These are phyloP conservation scores for Euphrasia arctica DNA, from an alignment of 305 asterid genomes.

Conservation along the genomic window DNA sequence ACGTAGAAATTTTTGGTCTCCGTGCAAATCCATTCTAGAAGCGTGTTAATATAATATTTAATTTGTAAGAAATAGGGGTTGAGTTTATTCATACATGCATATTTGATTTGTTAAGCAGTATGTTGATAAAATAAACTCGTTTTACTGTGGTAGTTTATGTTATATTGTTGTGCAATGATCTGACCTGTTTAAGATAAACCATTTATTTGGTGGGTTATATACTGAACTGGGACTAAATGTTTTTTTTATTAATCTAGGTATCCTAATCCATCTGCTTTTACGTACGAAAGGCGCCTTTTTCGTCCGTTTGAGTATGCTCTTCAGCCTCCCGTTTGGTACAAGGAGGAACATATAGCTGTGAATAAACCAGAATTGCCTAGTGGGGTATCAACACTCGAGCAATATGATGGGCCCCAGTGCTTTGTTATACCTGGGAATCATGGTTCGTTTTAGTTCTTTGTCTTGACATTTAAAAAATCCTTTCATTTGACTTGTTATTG, in stretches of 20 bases:
- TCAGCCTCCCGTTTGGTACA: conserved; percentile 90
- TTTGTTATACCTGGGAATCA: conserved; percentile 97
- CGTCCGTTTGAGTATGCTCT: conserved; percentile 98
- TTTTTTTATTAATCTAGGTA: conserved; percentile 44
- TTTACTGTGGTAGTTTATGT: conserved; percentile 1
- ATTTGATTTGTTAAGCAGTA: too few relatives aligned
- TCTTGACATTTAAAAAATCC: conserved; percentile 1
- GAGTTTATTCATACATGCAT: too few relatives aligned
- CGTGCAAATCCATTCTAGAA: not conserved
- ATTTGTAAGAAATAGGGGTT: too few relatives aligned
- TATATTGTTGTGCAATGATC: conserved; percentile 9
- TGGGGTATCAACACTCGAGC: conserved; percentile 60
- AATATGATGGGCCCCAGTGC: conserved; percentile 94
- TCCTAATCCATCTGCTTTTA: conserved; percentile 93
- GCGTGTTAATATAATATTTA: not conserved
- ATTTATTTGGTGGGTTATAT: conserved; percentile 2
- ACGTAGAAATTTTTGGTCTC: too few relatives aligned
- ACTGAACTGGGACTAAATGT: conserved; percentile 4
- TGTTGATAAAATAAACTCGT: not conserved
- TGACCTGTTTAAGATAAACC: conserved; percentile 4
- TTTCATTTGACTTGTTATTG: conserved; percentile 2
- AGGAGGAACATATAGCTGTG: conserved; percentile 83
- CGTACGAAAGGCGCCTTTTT: conserved; percentile 88
- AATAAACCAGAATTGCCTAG: conserved; percentile 87
- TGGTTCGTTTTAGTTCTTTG: conserved; percentile 47